Base-by-base conservation (phyloP, 192 early-diverging fungal genomes). In the Backusella psychrophila region DNA sequence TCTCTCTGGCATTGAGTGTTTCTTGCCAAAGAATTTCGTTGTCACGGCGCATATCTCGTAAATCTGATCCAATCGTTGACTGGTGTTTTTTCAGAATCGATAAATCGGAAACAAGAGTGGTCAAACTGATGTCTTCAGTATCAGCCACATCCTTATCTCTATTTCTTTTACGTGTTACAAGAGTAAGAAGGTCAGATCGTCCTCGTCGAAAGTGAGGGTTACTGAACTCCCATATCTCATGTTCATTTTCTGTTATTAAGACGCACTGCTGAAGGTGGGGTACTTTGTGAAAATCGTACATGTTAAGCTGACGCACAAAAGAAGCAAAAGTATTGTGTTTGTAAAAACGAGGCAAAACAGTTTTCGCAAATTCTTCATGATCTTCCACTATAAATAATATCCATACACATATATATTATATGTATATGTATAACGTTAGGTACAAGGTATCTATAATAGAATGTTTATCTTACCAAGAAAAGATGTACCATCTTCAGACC, bases 211-310 rank as follows among this genome's bases (percentile, higher is more conserved):
- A 99, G 76, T 97, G 90, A 1, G 89, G 89, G 78, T 99, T 96
- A 70, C 86, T 89, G 81, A 99, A 99, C 82, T 98, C 96, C 93
- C 92, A 96, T 67, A 89, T 86, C 79, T 99, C 97, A 0, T 93
- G 88, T 31, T 89, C 88, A 5, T 87, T 87, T 29, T 94, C 93
- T 6, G 93, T 81, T 2, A 90, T 86, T 35, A 98, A 86, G 0
- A 95, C 94, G 34, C 97, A 96, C 59, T 96, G 93, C 72, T 95
- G 93, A n/a, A 97, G 78, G 81, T 97, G 94, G 11, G 95, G 96
- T 15, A 98, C 90, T 72, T 99, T 99, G 84, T 96, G 96, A 77
- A 99, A 99, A 15, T 95, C 98, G 77, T 99, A 97, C 93, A 96
- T 92, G 79, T 97, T 97, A 9, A 97, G 87, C 79, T 97, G 96